phyloP scores from a whole-genome alignment of 2,329 filamentous ascomycete species.

The Fusarium chlamydosporum region DNA sequence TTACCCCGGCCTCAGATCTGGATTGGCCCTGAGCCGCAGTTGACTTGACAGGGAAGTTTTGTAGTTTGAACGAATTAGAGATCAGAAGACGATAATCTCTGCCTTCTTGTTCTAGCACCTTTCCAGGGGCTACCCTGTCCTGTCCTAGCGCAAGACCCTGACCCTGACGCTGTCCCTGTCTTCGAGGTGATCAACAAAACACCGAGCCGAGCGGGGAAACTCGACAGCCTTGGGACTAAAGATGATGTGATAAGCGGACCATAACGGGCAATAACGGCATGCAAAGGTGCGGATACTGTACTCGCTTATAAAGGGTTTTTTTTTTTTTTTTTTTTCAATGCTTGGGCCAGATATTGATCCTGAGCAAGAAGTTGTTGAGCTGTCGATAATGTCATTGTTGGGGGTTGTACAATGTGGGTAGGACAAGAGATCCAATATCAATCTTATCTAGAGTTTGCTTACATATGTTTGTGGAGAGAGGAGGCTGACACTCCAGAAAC shows the following conservation, averaged over 20 bases:
- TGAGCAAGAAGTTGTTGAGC: background rate
- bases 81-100: slow-evolving; percentile 6
- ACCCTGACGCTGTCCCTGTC: slow-evolving; percentile 5
- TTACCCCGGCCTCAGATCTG: slow-evolving; percentile 55
- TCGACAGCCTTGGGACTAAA: slow-evolving; percentile 21
- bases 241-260: slow-evolving; percentile 38
- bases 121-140: slow-evolving; percentile 30
- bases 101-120: slow-evolving; percentile 24
- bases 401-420: background rate
- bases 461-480: slow-evolving; percentile 32
- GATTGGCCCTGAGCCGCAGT: slow-evolving; percentile 58
- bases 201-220: slow-evolving; percentile 35
- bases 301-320: slow-evolving; percentile 2
- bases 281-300: background rate
- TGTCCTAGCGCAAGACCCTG: slow-evolving; percentile 31
- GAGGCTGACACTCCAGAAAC: slow-evolving; percentile 18
- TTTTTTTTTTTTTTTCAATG: too few species aligned
- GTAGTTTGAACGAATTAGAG: slow-evolving; percentile 30
- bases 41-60: slow-evolving; percentile 35
- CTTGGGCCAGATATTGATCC: slow-evolving; percentile 3
- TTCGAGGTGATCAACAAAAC: slow-evolving; percentile 30
- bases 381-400: background rate
- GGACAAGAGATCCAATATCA: slow-evolving; percentile 14
- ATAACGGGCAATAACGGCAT: slow-evolving; percentile 40
- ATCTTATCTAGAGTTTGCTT: slow-evolving; percentile 35